Percentiles rank a stretch among this genome's conserved stretches.
phyloP scores from a whole-genome alignment of 352 stramenopile genomes.

The Pythium insidiosum region DNA sequence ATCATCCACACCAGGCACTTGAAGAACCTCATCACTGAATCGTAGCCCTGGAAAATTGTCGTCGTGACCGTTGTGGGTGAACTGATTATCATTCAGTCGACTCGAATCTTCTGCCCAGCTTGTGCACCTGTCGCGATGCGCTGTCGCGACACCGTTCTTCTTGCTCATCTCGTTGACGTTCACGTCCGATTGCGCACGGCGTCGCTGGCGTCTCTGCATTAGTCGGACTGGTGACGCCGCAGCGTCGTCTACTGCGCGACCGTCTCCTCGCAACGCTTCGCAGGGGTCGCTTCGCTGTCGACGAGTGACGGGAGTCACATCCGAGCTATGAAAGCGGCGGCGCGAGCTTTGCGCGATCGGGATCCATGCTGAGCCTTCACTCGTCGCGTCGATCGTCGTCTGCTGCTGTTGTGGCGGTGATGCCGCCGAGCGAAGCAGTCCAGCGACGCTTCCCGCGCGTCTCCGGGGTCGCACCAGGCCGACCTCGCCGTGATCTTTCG shows the following conservation, averaged over 20 bases:
- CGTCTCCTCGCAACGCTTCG: constrained; percentile 7
- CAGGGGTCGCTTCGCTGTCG: constrained; percentile 1
- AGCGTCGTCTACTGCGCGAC: constrained; percentile 2
- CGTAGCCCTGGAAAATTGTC: no score
- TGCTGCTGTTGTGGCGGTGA: not conserved
- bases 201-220: constrained; percentile 11
- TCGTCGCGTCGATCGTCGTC: not conserved
- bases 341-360: constrained; percentile 12
- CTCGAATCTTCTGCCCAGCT: constrained; percentile 3
- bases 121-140: not conserved
- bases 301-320: constrained; percentile 17
- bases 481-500: constrained; percentile 7
- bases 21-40: no score
- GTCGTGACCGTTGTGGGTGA: no score
- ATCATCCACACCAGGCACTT: constrained; percentile 1
- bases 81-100: no score
- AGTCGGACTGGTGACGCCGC: constrained; percentile 13
- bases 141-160: not conserved
- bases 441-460: not conserved
- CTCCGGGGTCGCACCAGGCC: not conserved
- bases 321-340: constrained; percentile 51
- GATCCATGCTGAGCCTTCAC: not conserved
- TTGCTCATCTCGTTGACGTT: not conserved
- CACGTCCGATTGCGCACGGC: constrained; percentile 11
- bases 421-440: no score